Percentiles rank a stretch among this genome's conserved stretches.
phyloP scores from a whole-genome alignment of 2,329 filamentous ascomycete genomes.

The Arthrinium puccinioides region DNA sequence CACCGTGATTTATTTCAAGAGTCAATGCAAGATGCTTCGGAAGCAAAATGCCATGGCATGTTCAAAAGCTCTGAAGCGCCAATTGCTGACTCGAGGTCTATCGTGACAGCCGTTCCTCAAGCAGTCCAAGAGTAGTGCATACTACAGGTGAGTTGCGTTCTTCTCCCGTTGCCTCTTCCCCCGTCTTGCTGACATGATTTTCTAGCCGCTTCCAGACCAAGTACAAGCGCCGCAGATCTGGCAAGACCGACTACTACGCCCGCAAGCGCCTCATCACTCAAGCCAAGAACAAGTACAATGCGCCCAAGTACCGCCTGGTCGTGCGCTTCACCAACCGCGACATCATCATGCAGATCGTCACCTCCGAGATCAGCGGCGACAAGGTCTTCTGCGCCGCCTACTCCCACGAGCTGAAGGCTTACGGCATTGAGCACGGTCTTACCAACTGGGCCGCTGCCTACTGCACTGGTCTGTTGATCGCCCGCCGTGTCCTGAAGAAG shows the following conservation, averaged over 20 bases:
- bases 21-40: constrained; percentile 99
- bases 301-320: constrained; percentile 98
- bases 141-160: constrained; percentile 75
- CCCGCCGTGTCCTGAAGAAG: constrained; percentile 95
- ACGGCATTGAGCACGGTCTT: constrained; percentile 96
- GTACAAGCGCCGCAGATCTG: constrained; percentile 93
- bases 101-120: constrained; percentile 76
- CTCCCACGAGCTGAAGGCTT: constrained; percentile 94
- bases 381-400: constrained; percentile 93
- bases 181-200: constrained; percentile 17
- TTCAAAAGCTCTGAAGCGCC: constrained; percentile 77
- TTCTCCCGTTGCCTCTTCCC: neutral
- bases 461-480: constrained; percentile 91
- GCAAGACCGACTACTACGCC: constrained; percentile 99
- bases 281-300: constrained; percentile 99
- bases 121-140: constrained; percentile 93
- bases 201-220: constrained; percentile 96
- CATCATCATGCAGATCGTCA: constrained; percentile 97
- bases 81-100: constrained; percentile 96
- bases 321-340: constrained; percentile 99
- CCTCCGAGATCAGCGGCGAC: constrained; percentile 93
- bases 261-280: constrained; percentile 99
- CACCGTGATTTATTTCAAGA: constrained; percentile 35
- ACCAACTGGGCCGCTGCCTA: constrained; percentile 99
- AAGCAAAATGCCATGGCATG: constrained; percentile 34